Conservation (phyloP, 2,329 filamentous ascomycete genomes). For the Fusarium temperatum region DNA sequence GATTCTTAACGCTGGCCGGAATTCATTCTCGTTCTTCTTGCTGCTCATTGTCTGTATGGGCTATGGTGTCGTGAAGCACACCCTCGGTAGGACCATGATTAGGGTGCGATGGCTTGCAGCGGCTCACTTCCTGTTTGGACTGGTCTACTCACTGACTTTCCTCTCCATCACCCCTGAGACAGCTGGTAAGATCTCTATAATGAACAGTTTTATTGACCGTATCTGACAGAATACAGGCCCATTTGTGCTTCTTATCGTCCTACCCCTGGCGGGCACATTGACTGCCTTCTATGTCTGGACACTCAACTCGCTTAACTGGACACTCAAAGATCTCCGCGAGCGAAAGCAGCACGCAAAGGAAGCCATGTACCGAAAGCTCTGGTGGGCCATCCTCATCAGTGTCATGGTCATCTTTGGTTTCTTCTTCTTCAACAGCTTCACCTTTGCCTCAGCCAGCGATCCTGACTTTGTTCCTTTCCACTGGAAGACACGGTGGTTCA, state of each 20-base stretch:
- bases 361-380: constrained; percentile 96
- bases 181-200: constrained; percentile 62
- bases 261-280: constrained; percentile 89
- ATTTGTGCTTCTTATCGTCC: constrained; percentile 89
- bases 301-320: constrained; percentile 90
- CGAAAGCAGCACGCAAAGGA: constrained; percentile 95
- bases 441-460: constrained; percentile 84
- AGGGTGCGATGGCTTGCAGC: constrained; percentile 91
- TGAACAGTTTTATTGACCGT: background rate
- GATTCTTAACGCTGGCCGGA: constrained; percentile 89
- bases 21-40: constrained; percentile 98
- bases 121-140: constrained; percentile 92
- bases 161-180: constrained; percentile 89
- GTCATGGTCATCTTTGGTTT: constrained; percentile 97
- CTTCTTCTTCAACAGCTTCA: constrained; percentile 98
- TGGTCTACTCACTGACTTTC: constrained; percentile 91
- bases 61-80: constrained; percentile 96
- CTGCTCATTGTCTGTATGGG: constrained; percentile 99
- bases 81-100: constrained; percentile 91
- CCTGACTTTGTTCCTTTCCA: constrained; percentile 94
- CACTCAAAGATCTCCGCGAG: constrained; percentile 94
- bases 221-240: constrained; percentile 65
- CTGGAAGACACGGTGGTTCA: constrained; percentile 98
- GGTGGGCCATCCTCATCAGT: constrained; percentile 94
- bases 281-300: constrained; percentile 99